These are phyloP conservation scores for Podospora didyma DNA, from an alignment of 495 filamentous ascomycete genomes.

Conservation along the genomic window DNA sequence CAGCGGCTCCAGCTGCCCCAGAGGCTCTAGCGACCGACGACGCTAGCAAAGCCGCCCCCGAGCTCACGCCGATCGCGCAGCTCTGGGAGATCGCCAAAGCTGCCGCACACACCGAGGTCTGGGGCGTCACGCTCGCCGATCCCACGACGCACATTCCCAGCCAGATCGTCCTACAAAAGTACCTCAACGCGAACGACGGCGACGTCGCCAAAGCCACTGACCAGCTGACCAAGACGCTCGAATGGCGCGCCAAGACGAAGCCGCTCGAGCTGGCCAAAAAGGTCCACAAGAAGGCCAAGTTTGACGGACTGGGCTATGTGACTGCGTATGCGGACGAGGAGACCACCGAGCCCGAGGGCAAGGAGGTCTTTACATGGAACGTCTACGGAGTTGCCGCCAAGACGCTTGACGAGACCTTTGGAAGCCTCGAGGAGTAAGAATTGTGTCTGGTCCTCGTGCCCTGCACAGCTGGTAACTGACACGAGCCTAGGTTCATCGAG, in stretches of 20 bases:
- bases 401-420: constrained; percentile 66
- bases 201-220: constrained; percentile 65
- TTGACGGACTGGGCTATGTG: constrained; percentile 54
- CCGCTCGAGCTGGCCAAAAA: constrained; percentile 44
- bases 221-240: constrained; percentile 72
- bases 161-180: constrained; percentile 84
- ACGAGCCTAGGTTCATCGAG: constrained; percentile 60
- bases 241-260: constrained; percentile 68
- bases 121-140: constrained; percentile 63
- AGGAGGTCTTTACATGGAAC: constrained; percentile 53
- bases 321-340: constrained; percentile 40
- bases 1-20: not conserved
- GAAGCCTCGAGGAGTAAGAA: constrained; percentile 69
- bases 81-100: constrained; percentile 35
- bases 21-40: not conserved
- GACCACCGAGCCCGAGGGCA: constrained; percentile 33
- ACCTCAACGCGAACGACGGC: constrained; percentile 80
- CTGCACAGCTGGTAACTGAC: not conserved
- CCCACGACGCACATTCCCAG: constrained; percentile 58
- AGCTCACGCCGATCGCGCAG: constrained; percentile 21
- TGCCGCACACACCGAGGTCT: constrained; percentile 62
- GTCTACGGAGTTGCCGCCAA: constrained; percentile 64
- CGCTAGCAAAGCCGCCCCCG: not conserved
- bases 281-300: constrained; percentile 48
- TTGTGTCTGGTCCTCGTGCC: not conserved